Evolutionary conservation across 192 early-diverging fungal genomes (phyloP).

Genomic region (Globomyces pollinis-pini): DNA sequence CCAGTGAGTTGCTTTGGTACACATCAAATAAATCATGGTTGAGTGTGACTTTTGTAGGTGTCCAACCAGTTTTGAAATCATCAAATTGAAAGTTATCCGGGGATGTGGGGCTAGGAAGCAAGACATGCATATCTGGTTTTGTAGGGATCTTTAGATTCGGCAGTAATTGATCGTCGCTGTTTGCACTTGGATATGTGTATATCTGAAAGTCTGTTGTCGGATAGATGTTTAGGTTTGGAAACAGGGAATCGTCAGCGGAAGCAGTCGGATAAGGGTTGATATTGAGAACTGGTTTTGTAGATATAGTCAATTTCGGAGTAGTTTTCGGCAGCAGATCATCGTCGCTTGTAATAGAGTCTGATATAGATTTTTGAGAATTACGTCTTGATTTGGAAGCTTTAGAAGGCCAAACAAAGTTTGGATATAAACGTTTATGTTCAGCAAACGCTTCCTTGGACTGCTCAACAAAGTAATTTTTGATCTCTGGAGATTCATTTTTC

Average conservation of each 20-base stretch:
- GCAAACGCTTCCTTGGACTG: conserved; percentile 6
- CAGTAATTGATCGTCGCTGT: neutral
- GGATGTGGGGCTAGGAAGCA: too few relatives aligned
- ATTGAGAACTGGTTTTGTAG: too few relatives aligned
- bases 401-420: conserved; percentile 10
- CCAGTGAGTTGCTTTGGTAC: too few relatives aligned
- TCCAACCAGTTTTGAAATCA: conserved; percentile 2
- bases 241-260: too few relatives aligned
- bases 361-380: neutral
- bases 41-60: too few relatives aligned
- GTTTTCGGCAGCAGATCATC: neutral
- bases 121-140: too few relatives aligned
- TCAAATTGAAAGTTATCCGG: conserved; percentile 6
- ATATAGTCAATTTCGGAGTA: neutral
- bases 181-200: neutral
- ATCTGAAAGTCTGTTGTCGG: neutral
- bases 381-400: neutral
- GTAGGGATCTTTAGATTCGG: too few relatives aligned
- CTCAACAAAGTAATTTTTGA: neutral
- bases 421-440: conserved; percentile 2
- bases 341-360: neutral
- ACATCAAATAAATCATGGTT: too few relatives aligned
- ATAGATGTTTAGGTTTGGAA: too few relatives aligned
- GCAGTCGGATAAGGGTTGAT: too few relatives aligned
- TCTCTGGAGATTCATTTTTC: conserved; percentile 1